A percentile compares a stretch with the other conserved stretches of the same genome.
These are phyloP conservation scores for Backusella psychrophila DNA, from an alignment of 192 early-diverging fungal genomes.

Conservation along the genomic window DNA sequence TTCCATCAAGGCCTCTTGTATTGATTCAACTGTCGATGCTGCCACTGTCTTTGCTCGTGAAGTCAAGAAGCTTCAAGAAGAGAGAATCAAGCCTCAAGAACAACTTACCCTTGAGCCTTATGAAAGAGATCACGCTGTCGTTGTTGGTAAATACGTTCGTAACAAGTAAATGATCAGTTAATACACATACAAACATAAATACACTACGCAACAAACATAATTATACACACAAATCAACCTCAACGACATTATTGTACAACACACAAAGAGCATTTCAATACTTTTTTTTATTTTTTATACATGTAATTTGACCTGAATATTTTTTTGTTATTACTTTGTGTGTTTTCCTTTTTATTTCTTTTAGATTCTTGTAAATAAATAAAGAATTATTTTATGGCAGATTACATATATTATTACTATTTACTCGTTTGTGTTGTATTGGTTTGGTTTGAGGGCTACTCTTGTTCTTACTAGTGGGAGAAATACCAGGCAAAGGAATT, in stretches of 20 bases:
- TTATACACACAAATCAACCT: neutral
- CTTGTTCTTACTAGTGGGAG: no score
- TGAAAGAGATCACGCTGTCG: conserved; percentile 98
- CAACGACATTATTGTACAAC: conserved; percentile 1
- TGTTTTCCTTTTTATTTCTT: neutral
- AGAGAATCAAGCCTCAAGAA: conserved; percentile 90
- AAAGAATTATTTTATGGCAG: neutral
- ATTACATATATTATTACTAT: neutral
- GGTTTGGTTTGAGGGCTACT: no score
- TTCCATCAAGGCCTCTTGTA: conserved; percentile 99
- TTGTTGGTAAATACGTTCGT: conserved; percentile 84
- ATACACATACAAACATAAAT: neutral
- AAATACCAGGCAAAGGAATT: no score
- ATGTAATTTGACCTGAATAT: neutral
- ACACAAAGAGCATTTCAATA: neutral
- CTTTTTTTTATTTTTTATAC: neutral
- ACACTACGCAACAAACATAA: neutral
- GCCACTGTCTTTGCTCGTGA: conserved; percentile 95
- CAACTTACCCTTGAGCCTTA: conserved; percentile 98
- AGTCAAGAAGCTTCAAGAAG: conserved; percentile 90
- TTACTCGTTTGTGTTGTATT: no score
- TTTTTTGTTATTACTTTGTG: neutral
- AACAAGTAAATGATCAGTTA: conserved; percentile 43
- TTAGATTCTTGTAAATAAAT: conserved; percentile 4
- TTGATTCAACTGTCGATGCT: conserved; percentile 97